Evolutionary conservation across 139 green algal genomes (phyloP), one percentile per base, ranked within the genome.

Genomic region (Chlorella sp.): DNA sequence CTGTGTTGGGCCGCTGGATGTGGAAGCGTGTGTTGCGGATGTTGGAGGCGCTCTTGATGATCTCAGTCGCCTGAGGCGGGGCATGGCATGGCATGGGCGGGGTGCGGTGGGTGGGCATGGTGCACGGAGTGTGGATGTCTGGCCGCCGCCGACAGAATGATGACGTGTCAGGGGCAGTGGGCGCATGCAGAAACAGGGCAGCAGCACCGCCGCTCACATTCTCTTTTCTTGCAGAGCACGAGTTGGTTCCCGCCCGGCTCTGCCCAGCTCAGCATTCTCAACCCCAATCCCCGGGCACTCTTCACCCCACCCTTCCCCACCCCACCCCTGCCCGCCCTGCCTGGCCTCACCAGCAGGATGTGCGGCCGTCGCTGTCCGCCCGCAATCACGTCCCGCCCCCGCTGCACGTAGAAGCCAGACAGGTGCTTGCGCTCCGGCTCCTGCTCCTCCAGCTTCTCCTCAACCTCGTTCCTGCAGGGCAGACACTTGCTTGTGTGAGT

Each of bases 381-480:
- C 12, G 66, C 66, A 42, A 85, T 11, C n/a, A 83, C 34, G 22
- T 85, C 37, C n/a, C 76, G 53, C 37, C 75, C 80, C 79, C 88
- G 64, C 42, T 85, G 86, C 28, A 84, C 34, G 81, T 91, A 92
- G 81, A 94, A 94, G 61, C 91, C 92, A 0, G 79, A 80, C 39
- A 71, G 84, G 79, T 42, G 77, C 24, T 37, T 57, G 37, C 73
- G 61, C 16, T 42, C 85, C 77, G 48, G 77, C 32, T 61, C 73
- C 53, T 34, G 53, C 48, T 91, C 89, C 89, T 91, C 89, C 71
- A 91, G 85, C 66, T 71, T 76, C 37, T 89, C 87, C 40, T 68
- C 61, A 73, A 88, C 81, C 57, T 91, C 85, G 18, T 75, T 61
- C 76, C 86, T 86, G 84, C 16, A 24, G 28, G 9, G 28, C 28